Evolutionary conservation across 495 filamentous ascomycete genomes (phyloP).

Genomic region (Immersiella caudata): DNA sequence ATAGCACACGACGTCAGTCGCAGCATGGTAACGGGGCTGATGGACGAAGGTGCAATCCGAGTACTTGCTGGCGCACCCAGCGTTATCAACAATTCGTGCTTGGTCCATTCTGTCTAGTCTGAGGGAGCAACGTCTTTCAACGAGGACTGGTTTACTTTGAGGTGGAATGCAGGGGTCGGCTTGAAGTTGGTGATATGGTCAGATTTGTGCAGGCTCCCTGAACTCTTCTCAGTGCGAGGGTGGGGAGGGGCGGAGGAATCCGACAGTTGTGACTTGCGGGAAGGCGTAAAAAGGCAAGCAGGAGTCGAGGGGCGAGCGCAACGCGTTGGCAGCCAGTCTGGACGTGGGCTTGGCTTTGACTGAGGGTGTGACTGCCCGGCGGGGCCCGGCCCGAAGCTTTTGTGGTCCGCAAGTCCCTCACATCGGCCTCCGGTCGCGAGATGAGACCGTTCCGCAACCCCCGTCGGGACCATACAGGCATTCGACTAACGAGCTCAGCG

Average conservation of each 20-base stretch:
- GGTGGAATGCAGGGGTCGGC: not conserved
- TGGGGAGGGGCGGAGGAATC: not conserved
- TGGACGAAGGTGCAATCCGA: too few relatives aligned
- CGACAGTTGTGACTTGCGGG: constrained; percentile 1
- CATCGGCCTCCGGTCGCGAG: constrained; percentile 7
- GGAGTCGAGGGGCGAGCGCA: not conserved
- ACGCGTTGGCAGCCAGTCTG: constrained; percentile 1
- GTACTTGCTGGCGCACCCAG: too few relatives aligned
- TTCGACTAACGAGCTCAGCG: not conserved
- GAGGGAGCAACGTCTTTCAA: not conserved
- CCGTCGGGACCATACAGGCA: not conserved
- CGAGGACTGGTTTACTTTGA: not conserved
- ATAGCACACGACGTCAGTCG: not conserved
- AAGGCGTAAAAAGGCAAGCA: not conserved
- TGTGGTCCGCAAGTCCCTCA: constrained; percentile 5
- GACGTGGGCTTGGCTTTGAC: not conserved
- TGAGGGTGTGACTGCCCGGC: not conserved
- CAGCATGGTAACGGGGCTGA: not conserved
- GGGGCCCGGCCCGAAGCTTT: constrained; percentile 14
- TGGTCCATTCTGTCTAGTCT: not conserved
- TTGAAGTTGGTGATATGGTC: not conserved
- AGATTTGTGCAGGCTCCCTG: not conserved
- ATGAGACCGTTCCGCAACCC: not conserved
- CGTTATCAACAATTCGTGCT: too few relatives aligned
- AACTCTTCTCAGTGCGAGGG: not conserved